Evolutionary conservation across 768 basidiomycete species (phyloP).

Genomic region (Boletus edulis): DNA sequence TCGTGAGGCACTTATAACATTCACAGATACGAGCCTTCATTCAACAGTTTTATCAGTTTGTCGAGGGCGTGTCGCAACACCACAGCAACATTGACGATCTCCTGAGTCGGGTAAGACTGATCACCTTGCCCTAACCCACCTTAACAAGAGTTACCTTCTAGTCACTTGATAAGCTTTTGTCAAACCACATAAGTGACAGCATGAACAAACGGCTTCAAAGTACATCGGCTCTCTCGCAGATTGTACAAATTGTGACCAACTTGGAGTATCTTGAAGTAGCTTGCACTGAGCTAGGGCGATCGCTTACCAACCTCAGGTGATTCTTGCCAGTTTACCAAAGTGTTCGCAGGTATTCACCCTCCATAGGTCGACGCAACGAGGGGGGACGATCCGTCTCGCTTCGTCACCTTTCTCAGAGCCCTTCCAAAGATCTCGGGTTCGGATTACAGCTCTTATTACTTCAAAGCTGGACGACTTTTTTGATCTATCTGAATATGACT

Average conservation of each 20-base stretch:
- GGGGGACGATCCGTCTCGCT: conserved; percentile 75
- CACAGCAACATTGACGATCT: conserved; percentile 91
- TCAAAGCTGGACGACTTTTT: conserved; percentile 96
- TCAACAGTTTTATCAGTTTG: conserved; percentile 94
- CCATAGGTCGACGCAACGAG: conserved; percentile 76
- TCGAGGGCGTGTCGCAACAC: conserved; percentile 91
- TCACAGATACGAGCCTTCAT: conserved; percentile 81
- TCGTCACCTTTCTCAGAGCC: conserved; percentile 65
- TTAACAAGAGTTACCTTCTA: conserved; percentile 28
- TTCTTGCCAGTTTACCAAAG: conserved; percentile 7
- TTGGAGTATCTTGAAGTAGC: conserved; percentile 88
- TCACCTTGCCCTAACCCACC: neutral
- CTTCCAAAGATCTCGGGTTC: conserved; percentile 63
- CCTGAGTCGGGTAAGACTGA: conserved; percentile 66
- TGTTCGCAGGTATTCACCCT: neutral
- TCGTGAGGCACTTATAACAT: neutral
- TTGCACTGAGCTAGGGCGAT: conserved; percentile 80
- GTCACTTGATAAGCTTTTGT: conserved; percentile 86
- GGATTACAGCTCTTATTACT: conserved; percentile 79
- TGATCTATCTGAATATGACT: conserved; percentile 92
- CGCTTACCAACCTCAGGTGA: conserved; percentile 79
- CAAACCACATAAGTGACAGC: conserved; percentile 69
- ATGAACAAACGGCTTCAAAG: conserved; percentile 71
- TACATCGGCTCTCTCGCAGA: conserved; percentile 82
- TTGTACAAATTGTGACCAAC: conserved; percentile 91